Conservation (phyloP, 2,329 filamentous ascomycete genomes). For the Fusarium sp. region DNA sequence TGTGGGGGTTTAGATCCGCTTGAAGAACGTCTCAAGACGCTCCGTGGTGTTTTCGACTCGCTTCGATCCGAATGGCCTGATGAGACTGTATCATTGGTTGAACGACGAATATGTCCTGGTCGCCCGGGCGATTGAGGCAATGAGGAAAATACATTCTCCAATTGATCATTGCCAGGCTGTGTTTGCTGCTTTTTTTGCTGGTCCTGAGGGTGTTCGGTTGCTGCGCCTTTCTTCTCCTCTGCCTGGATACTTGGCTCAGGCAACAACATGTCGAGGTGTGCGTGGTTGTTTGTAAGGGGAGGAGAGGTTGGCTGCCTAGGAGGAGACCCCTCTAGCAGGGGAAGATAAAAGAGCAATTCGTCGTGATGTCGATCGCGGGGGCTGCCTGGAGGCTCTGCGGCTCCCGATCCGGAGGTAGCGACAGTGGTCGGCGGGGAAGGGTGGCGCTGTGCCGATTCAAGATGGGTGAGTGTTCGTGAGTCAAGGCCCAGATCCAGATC, state of each 20-base stretch:
- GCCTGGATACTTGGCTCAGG: constrained; percentile 43
- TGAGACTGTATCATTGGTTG: constrained; percentile 61
- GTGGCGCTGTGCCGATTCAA: constrained; percentile 50
- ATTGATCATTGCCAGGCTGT: constrained; percentile 14
- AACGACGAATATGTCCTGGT: constrained; percentile 54
- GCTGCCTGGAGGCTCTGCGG: constrained; percentile 53
- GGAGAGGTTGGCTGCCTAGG: constrained; percentile 40
- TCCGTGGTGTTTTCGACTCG: constrained; percentile 62
- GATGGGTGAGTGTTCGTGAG: constrained; percentile 49
- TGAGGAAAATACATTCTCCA: constrained; percentile 31
- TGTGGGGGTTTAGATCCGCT: constrained; percentile 61
- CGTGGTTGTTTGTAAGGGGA: constrained; percentile 33
- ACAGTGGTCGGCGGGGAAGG: constrained; percentile 46
- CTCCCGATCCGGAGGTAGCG: constrained; percentile 46
- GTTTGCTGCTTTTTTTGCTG: not conserved
- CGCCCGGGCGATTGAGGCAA: constrained; percentile 43
- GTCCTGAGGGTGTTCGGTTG: constrained; percentile 42
- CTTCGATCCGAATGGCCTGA: constrained; percentile 66
- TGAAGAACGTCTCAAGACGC: constrained; percentile 68
- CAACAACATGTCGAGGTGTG: constrained; percentile 41
- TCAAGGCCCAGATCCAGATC: constrained; percentile 53
- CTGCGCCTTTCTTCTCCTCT: constrained; percentile 41
- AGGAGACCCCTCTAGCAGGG: constrained; percentile 65
- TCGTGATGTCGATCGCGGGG: constrained; percentile 67
- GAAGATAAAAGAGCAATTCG: constrained; percentile 73